A percentile compares a stretch with the other conserved stretches of the same genome.
These are phyloP conservation scores for Lichtheimia corymbifera DNA, from an alignment of 371 early-diverging fungal genomes.

Conservation along the genomic window DNA sequence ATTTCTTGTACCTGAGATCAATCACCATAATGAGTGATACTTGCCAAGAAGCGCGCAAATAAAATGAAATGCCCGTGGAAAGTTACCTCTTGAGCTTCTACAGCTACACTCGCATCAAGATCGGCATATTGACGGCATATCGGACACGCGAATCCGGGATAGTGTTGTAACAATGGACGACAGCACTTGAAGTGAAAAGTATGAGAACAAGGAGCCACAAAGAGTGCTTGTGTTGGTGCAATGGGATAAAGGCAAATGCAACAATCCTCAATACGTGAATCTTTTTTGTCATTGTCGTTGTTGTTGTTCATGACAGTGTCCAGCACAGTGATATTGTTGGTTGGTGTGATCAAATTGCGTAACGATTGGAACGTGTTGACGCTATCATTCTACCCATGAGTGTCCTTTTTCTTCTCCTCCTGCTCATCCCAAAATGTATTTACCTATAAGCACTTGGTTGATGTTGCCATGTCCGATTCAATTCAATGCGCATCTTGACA, in stretches of 20 bases:
- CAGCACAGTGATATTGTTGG: constrained; percentile 33
- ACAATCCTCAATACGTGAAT: constrained; percentile 64
- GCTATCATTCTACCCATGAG: constrained; percentile 17
- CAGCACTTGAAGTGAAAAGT: constrained; percentile 93
- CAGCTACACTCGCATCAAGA: constrained; percentile 70
- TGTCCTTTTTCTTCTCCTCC: not conserved
- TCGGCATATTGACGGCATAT: constrained; percentile 90
- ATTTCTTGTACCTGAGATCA: not conserved
- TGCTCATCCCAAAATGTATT: not conserved
- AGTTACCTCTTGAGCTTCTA: constrained; percentile 41
- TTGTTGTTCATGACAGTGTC: constrained; percentile 19
- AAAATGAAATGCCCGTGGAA: not conserved
- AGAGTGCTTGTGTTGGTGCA: constrained; percentile 86
- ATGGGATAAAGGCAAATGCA: constrained; percentile 91
- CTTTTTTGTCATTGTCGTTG: constrained; percentile 3
- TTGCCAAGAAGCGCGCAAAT: not conserved
- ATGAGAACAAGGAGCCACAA: constrained; percentile 91
- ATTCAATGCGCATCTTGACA: constrained; percentile 28
- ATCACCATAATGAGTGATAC: not conserved
- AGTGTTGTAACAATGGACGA: constrained; percentile 53
- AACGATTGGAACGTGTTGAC: constrained; percentile 37
- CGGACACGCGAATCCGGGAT: constrained; percentile 88
- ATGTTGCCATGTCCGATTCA: constrained; percentile 22
- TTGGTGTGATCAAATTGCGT: constrained; percentile 36
- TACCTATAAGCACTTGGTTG: constrained; percentile 28